Percentiles rank a stretch among this genome's conserved stretches.
Evolutionary conservation across 2,329 filamentous ascomycete species (phyloP).

Genomic region (Salinomyces thailandicus): DNA sequence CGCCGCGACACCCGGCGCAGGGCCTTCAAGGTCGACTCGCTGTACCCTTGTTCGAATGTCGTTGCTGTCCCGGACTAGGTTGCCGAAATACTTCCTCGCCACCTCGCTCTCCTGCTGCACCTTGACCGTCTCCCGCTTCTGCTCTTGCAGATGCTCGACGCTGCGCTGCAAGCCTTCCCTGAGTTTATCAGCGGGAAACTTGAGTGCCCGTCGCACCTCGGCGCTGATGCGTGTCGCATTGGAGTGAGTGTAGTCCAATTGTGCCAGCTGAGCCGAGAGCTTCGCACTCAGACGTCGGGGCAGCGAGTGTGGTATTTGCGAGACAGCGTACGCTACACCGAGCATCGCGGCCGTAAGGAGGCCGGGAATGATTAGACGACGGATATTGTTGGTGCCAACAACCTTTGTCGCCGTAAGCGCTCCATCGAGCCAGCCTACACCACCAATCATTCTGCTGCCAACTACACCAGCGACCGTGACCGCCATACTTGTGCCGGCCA

Average conservation of each 20-base stretch:
- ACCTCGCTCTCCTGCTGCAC: constrained; percentile 73
- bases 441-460: constrained; percentile 69
- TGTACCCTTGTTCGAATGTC: constrained; percentile 41
- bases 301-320: constrained; percentile 79
- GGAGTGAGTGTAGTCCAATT: constrained; percentile 83
- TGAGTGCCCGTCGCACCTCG: constrained; percentile 80
- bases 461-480: constrained; percentile 82
- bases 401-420: constrained; percentile 71
- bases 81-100: constrained; percentile 81
- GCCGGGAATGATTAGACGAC: constrained; percentile 70
- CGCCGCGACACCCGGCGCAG: constrained; percentile 35
- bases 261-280: constrained; percentile 65
- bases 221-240: constrained; percentile 77
- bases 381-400: constrained; percentile 69
- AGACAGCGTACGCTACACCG: constrained; percentile 68
- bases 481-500: constrained; percentile 88
- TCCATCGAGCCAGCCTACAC: constrained; percentile 81
- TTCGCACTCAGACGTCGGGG: constrained; percentile 77
- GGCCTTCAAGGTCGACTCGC: constrained; percentile 43
- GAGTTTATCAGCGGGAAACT: constrained; percentile 76
- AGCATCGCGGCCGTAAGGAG: constrained; percentile 62
- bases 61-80: constrained; percentile 58
- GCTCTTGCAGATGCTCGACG: constrained; percentile 68
- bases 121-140: constrained; percentile 75
- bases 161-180: constrained; percentile 72